Conservation (phyloP, 768 basidiomycete species). For the Naganishia friedmannii region DNA sequence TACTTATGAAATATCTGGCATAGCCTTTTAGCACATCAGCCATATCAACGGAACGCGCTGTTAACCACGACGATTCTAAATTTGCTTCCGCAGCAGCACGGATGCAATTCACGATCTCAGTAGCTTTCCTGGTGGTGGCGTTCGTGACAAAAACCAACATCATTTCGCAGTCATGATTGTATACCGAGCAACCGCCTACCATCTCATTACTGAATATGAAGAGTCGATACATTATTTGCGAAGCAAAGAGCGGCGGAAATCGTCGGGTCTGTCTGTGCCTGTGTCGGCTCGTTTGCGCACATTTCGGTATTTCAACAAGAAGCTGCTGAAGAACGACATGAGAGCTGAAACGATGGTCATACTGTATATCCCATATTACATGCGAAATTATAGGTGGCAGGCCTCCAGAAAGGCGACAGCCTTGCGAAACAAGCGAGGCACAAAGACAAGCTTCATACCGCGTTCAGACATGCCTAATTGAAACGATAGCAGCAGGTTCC, state of each 20-base stretch:
- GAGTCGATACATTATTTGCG: too few relatives aligned
- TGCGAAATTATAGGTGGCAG: neutral
- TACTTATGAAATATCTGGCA: neutral
- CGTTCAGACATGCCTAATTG: neutral
- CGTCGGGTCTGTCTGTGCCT: too few relatives aligned
- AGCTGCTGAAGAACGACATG: neutral
- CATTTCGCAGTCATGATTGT: too few relatives aligned
- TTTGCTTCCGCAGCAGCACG: neutral
- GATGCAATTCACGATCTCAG: neutral
- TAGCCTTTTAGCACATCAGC: neutral
- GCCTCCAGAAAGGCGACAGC: neutral
- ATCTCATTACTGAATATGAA: too few relatives aligned
- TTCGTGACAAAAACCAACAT: neutral
- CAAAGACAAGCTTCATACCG: neutral
- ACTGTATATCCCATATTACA: slow-evolving; percentile 1
- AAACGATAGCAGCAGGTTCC: neutral
- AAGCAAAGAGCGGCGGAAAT: too few relatives aligned
- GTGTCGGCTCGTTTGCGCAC: too few relatives aligned
- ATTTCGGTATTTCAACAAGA: neutral
- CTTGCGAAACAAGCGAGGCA: neutral
- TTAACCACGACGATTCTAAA: neutral
- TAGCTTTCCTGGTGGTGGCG: neutral
- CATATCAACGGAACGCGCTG: neutral
- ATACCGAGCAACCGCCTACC: too few relatives aligned
- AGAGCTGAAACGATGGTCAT: neutral